Evolutionary conservation across 306 rosid species (phyloP).

Genomic region (Comarum palustre): DNA sequence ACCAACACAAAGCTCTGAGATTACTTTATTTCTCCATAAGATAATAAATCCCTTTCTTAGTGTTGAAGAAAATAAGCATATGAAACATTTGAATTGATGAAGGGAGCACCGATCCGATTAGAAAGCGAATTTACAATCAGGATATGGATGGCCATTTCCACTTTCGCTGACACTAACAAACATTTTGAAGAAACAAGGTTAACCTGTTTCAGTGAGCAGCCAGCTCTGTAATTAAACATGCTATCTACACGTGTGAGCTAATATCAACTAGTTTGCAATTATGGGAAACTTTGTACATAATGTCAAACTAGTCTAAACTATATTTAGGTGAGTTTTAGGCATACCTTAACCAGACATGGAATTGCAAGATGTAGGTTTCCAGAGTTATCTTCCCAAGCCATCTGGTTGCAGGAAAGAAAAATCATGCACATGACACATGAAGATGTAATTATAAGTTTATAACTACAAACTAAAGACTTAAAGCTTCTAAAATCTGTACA

Average conservation of each 20-base stretch:
- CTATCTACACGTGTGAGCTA: not conserved
- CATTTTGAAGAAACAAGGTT: not conserved
- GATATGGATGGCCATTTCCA: not conserved
- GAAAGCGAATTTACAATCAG: not conserved
- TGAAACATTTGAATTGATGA: not conserved
- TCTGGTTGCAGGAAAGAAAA: constrained; percentile 33
- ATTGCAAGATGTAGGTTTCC: constrained; percentile 93
- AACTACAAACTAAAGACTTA: constrained; percentile 9
- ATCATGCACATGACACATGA: constrained; percentile 13
- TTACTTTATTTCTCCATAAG: not conserved
- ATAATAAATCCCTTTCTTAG: not conserved
- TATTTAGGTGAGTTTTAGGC: not conserved
- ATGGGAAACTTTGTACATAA: not conserved
- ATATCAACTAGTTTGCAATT: not conserved
- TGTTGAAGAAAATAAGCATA: not conserved
- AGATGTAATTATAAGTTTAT: not conserved
- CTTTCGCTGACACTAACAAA: not conserved
- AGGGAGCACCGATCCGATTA: not conserved
- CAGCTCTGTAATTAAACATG: not conserved
- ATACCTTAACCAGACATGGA: constrained; percentile 98
- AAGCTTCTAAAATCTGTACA: constrained; percentile 12
- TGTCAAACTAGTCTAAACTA: not conserved
- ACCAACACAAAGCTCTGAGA: not conserved
- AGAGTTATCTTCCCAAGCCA: constrained; percentile 98
- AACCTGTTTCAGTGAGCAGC: not conserved